Conservation (phyloP, 768 basidiomycete genomes). For the Trichaptum fuscoviolaceum region DNA sequence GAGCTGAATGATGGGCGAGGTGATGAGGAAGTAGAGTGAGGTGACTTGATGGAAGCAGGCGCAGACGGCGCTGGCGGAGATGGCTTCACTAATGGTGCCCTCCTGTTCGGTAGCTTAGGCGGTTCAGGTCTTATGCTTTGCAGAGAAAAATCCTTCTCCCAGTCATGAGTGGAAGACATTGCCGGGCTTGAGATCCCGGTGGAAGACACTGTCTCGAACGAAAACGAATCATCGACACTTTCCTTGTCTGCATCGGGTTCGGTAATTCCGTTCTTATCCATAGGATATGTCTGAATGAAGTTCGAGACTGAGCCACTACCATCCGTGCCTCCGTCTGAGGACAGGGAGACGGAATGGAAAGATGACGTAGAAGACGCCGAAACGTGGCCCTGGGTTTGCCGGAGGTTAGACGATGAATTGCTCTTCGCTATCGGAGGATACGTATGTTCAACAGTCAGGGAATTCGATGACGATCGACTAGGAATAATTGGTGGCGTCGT, state of each 20-base stretch:
- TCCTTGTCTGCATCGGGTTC: conserved; percentile 41
- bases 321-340: conserved; percentile 46
- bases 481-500: conserved; percentile 22
- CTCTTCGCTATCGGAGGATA: conserved; percentile 43
- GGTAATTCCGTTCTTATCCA: conserved; percentile 34
- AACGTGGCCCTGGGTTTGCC: conserved; percentile 39
- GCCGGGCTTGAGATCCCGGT: conserved; percentile 50
- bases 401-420: conserved; percentile 30
- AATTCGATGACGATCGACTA: conserved; percentile 30
- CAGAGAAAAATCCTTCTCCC: conserved; percentile 41
- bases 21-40: conserved; percentile 16
- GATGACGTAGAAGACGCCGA: conserved; percentile 73
- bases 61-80: conserved; percentile 15
- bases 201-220: conserved; percentile 64
- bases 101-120: conserved; percentile 44
- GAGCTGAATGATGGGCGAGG: conserved; percentile 30
- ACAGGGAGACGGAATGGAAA: conserved; percentile 79
- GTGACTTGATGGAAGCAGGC: conserved; percentile 22
- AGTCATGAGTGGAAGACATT: conserved; percentile 41
- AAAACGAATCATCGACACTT: conserved; percentile 69
- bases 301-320: conserved; percentile 20
- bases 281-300: conserved; percentile 41
- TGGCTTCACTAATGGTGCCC: conserved; percentile 12
- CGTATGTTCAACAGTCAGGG: conserved; percentile 53
- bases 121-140: conserved; percentile 29